These are phyloP conservation scores for Mortierella sp. DNA, from an alignment of 371 early-diverging fungal genomes.

Conservation along the genomic window DNA sequence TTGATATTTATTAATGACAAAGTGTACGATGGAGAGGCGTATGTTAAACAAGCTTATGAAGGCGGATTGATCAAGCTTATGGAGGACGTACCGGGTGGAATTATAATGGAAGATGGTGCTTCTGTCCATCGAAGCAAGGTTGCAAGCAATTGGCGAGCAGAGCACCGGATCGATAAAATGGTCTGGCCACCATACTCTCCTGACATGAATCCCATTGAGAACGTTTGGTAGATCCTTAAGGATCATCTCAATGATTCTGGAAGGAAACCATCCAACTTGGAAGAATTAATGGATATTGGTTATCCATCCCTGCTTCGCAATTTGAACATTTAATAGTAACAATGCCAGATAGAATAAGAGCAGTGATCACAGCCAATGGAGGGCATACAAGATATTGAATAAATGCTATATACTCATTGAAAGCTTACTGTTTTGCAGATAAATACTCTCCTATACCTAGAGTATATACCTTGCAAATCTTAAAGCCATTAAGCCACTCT, in stretches of 20 bases:
- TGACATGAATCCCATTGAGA: neutral
- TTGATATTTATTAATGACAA: neutral
- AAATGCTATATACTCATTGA: too few species aligned
- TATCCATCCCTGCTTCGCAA: too few species aligned
- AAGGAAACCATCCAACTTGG: neutral
- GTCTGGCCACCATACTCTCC: neutral
- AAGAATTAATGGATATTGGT: too few species aligned
- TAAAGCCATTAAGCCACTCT: too few species aligned
- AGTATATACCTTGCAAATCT: too few species aligned
- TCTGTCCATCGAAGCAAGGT: neutral
- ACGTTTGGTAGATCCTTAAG: neutral
- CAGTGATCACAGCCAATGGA: too few species aligned
- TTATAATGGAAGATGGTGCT: slow-evolving; percentile 1
- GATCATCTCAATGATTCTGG: neutral
- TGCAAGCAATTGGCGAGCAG: neutral
- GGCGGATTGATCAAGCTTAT: neutral
- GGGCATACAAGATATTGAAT: too few species aligned
- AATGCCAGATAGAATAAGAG: too few species aligned
- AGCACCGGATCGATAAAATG: neutral
- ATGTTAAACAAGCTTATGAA: neutral
- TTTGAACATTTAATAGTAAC: too few species aligned
- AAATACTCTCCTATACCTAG: too few species aligned
- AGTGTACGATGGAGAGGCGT: neutral
- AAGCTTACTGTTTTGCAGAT: too few species aligned
- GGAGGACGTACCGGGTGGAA: neutral